Evolutionary conservation across 83 land plant genomes (phyloP).

Genomic region (Isoetes engelmannii): DNA sequence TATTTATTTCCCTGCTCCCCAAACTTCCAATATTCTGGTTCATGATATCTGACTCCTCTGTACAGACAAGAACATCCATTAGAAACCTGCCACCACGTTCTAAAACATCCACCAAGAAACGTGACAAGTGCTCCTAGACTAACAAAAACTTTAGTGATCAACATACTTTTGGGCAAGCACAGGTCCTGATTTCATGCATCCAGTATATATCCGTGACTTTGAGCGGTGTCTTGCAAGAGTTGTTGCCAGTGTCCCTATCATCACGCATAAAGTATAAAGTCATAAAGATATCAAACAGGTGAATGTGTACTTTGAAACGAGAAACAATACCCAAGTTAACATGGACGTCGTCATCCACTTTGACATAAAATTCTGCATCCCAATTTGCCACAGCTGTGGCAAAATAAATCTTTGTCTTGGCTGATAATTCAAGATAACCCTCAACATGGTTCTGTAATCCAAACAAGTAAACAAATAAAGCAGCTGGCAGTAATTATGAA

Average conservation of each 20-base stretch:
- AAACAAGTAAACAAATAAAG: too few species aligned
- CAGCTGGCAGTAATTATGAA: too few species aligned
- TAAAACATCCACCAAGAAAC: neutral
- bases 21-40: too few species aligned
- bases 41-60: slow-evolving; percentile 56
- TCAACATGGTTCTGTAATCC: slow-evolving; percentile 44
- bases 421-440: slow-evolving; percentile 52
- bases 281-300: too few species aligned
- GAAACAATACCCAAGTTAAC: slow-evolving; percentile 59
- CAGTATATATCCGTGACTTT: slow-evolving; percentile 34
- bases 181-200: slow-evolving; percentile 65
- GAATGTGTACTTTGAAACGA: too few species aligned
- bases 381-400: slow-evolving; percentile 46
- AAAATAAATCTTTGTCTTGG: slow-evolving; percentile 37
- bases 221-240: slow-evolving; percentile 42
- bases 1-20: slow-evolving; percentile 54
- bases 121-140: neutral
- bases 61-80: too few species aligned
- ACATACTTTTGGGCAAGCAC: slow-evolving; percentile 58
- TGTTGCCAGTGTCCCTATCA: slow-evolving; percentile 43
- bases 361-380: slow-evolving; percentile 60
- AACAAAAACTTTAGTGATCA: too few species aligned
- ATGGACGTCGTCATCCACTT: slow-evolving; percentile 62
- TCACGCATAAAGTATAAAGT: too few species aligned
- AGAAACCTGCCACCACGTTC: too few species aligned